Conservation (phyloP, 23 red algal species). For the Cyanidioschyzon merolae region DNA sequence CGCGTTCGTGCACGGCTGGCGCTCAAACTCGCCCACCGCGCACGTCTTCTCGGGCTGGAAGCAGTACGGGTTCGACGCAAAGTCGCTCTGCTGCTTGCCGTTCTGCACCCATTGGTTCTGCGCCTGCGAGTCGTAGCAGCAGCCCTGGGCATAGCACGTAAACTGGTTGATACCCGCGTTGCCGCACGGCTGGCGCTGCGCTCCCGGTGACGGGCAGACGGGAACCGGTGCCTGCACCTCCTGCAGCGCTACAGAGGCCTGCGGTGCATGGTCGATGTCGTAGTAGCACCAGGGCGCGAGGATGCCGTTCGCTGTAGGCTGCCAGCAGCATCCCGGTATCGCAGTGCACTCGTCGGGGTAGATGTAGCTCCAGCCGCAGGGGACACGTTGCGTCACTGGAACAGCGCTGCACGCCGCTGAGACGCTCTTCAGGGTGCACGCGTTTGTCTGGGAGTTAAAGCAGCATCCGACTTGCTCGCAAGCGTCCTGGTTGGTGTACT, state of each 20-base stretch:
- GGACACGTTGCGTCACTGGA: background rate
- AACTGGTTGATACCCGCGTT: conserved; percentile 12
- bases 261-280: conserved; percentile 1
- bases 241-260: background rate
- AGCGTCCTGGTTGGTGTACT: conserved; percentile 11
- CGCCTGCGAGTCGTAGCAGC: conserved; percentile 18
- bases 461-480: conserved; percentile 19
- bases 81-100: background rate
- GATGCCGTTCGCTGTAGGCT: conserved; percentile 7
- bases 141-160: conserved; percentile 9
- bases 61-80: background rate
- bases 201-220: background rate
- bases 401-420: background rate
- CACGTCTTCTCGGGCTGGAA: conserved; percentile 21
- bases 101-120: conserved; percentile 18
- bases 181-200: conserved; percentile 5
- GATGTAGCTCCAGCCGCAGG: conserved; percentile 16
- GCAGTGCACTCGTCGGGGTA: conserved; percentile 17
- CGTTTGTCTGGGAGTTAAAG: background rate
- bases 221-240: conserved; percentile 12
- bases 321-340: conserved; percentile 18
- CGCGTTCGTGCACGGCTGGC: background rate
- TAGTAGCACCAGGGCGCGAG: conserved; percentile 15
- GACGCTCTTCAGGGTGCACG: conserved; percentile 10
- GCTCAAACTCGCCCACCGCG: conserved; percentile 8